phyloP scores from a whole-genome alignment of 1,284 basidiomycete genomes.

The Leccinum fallax region DNA sequence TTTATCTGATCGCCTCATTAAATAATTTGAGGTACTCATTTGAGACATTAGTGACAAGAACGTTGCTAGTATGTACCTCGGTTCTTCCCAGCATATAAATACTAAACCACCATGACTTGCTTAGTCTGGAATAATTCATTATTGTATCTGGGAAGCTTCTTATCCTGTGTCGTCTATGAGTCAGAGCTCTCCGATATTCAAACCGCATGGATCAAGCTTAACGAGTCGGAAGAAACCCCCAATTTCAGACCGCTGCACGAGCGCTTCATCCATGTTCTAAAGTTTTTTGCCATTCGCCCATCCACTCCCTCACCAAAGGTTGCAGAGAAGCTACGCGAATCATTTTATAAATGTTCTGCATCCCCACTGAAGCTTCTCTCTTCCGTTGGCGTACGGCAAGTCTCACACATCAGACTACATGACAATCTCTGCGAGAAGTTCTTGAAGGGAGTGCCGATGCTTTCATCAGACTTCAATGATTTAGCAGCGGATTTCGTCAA shows the following conservation, averaged over 20 bases:
- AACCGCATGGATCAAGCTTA: constrained; percentile 43
- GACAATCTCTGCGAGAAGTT: constrained; percentile 74
- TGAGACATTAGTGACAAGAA: constrained; percentile 59
- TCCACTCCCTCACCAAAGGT: constrained; percentile 87
- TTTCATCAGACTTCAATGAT: constrained; percentile 63
- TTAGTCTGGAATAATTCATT: constrained; percentile 84
- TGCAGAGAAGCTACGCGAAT: constrained; percentile 67
- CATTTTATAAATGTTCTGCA: constrained; percentile 73
- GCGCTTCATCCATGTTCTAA: constrained; percentile 79
- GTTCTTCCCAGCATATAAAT: neutral
- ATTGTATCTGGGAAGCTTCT: constrained; percentile 78
- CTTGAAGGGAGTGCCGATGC: constrained; percentile 74
- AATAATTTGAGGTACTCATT: neutral
- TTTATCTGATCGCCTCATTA: neutral
- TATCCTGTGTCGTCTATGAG: constrained; percentile 85
- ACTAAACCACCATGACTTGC: neutral
- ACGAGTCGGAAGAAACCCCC: constrained; percentile 23
- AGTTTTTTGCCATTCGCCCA: constrained; percentile 83
- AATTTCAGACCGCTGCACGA: constrained; percentile 37
- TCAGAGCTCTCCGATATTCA: constrained; percentile 68
- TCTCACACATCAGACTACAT: constrained; percentile 75
- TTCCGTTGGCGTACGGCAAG: constrained; percentile 70
- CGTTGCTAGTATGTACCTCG: constrained; percentile 53
- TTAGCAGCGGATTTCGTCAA: constrained; percentile 65
- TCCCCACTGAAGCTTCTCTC: constrained; percentile 75